Evolutionary conservation across 2,329 filamentous ascomycete genomes (phyloP), one percentile per base, ranked within the genome.

Genomic region (Phialophora chinensis): DNA sequence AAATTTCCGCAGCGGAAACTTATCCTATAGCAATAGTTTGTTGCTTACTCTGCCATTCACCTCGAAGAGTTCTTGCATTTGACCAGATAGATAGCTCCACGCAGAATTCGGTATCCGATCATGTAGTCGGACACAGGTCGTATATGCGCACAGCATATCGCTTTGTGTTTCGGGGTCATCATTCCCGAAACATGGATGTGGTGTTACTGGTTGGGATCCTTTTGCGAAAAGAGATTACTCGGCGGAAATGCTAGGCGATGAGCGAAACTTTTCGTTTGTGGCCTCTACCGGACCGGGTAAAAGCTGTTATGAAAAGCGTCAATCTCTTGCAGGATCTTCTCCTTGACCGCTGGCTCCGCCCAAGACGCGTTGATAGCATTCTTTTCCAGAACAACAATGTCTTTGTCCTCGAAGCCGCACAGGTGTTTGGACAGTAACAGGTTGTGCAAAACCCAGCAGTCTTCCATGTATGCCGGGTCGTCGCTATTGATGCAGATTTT

Each of bases 361-460:
- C 83, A 86, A 52, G 76, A 81, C 66, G 83, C 82, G 8, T 80
- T 78, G 6, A 85, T 74, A 0, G 79, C 79, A 71, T 84, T 79
- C 20, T 70, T 77, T 0, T 74, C 76, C 58, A 85, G 69, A 29
- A 72, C 69, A 0, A 81, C 74, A 75, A 85, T 81, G 0, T 85
- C 81, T 1, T 20, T 47, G 61, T 81, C 77, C 1, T 69, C 76
- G 23, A 85, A 76, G 0, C 64, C 66, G 63, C 82, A 82, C 56
- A 80, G 79, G 3, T 74, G 76, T 60, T 79, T 79, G 6, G 77
- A 75, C 70, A 84, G 77, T 58, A 80, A 75, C 76, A 85, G 73
- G 60, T 83, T 83, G 11, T 82, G 79, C 65, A 80, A 74, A 29
- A 85, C 74, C 82, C 82, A 85, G 42, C 81, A 79, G 65, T 84